phyloP scores from a whole-genome alignment of 768 basidiomycete species.

The Aureoboletus auriporus region DNA sequence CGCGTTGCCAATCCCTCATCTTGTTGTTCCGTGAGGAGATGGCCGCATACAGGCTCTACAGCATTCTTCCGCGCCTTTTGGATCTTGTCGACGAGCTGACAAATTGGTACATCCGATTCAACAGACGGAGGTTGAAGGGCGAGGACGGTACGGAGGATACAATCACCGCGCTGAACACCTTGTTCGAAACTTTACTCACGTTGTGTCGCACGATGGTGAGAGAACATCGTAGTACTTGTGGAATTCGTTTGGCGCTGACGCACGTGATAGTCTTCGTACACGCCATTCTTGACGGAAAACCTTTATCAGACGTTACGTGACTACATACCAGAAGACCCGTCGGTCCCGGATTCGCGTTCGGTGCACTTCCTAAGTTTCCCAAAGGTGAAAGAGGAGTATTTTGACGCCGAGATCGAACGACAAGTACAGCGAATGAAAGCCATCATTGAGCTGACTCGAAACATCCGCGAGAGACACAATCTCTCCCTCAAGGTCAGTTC shows the following conservation, averaged over 20 bases:
- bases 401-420: conserved; percentile 88
- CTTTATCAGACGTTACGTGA: conserved; percentile 85
- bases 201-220: conserved; percentile 92
- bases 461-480: conserved; percentile 82
- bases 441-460: conserved; percentile 88
- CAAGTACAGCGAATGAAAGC: conserved; percentile 93
- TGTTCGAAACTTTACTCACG: conserved; percentile 94
- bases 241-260: background rate
- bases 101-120: conserved; percentile 99
- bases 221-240: conserved; percentile 2
- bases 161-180: conserved; percentile 81
- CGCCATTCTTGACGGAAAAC: conserved; percentile 96
- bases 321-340: conserved; percentile 78
- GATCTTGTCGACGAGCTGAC: conserved; percentile 94
- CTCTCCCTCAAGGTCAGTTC: conserved; percentile 78
- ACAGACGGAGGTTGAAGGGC: conserved; percentile 92
- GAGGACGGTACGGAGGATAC: conserved; percentile 91
- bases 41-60: conserved; percentile 96
- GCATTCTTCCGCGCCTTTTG: conserved; percentile 91
- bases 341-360: conserved; percentile 78
- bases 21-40: conserved; percentile 89
- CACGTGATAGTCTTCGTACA: conserved; percentile 80
- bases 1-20: conserved; percentile 96
- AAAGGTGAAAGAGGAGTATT: conserved; percentile 89
- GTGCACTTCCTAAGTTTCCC: conserved; percentile 96